A percentile compares a stretch with the other conserved stretches of the same genome.
These are phyloP conservation scores for Leucocoprinus sp. DNA, from an alignment of 768 basidiomycete genomes.

Conservation along the genomic window DNA sequence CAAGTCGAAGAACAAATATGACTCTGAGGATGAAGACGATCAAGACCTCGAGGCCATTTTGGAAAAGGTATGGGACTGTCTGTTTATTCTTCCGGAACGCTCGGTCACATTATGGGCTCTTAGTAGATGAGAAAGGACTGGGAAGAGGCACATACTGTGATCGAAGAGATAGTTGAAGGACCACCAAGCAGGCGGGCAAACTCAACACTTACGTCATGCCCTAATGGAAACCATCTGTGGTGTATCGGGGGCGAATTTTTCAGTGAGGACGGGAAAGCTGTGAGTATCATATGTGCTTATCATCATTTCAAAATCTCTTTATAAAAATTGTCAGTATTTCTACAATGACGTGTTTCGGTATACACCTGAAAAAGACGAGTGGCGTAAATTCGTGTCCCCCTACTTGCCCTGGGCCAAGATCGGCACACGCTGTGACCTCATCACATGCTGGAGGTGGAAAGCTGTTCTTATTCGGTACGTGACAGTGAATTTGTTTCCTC, in stretches of 20 bases:
- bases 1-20: conserved; percentile 24
- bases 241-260: conserved; percentile 85
- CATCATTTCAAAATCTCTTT: not conserved
- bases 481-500: conserved; percentile 3
- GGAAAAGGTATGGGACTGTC: conserved; percentile 47
- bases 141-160: conserved; percentile 77
- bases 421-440: conserved; percentile 76
- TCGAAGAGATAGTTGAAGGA: conserved; percentile 75
- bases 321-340: conserved; percentile 46
- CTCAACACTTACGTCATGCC: conserved; percentile 74
- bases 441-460: conserved; percentile 78
- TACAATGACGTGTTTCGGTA: conserved; percentile 87
- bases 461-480: conserved; percentile 68
- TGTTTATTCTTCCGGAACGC: conserved; percentile 3
- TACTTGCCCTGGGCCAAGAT: conserved; percentile 81
- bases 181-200: conserved; percentile 81
- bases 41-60: conserved; percentile 81
- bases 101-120: conserved; percentile 10
- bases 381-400: conserved; percentile 80
- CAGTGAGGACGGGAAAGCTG: conserved; percentile 76
- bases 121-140: conserved; percentile 76
- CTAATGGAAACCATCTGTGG: conserved; percentile 76
- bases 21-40: conserved; percentile 31
- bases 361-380: conserved; percentile 86
- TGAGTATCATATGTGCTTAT: conserved; percentile 22